These are phyloP conservation scores for Hemileia vastatrix DNA, from an alignment of 1,284 basidiomycete genomes.

Conservation along the genomic window DNA sequence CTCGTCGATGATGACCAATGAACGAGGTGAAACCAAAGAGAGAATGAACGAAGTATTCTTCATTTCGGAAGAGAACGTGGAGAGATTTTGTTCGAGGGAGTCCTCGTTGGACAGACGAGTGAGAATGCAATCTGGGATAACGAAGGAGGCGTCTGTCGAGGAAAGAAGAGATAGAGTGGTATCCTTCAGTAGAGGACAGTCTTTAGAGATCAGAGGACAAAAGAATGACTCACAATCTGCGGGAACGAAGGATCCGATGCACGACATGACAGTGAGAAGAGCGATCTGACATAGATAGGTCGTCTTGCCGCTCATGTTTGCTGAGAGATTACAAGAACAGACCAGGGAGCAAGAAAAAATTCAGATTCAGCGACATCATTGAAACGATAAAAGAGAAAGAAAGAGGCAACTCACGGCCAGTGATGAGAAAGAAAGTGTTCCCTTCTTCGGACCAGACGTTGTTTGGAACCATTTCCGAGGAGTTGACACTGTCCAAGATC, in stretches of 20 bases:
- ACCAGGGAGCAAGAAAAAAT: conserved; percentile 9
- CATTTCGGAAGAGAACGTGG: conserved; percentile 34
- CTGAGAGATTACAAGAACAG: too few species aligned
- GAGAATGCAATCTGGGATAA: conserved; percentile 70
- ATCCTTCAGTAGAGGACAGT: background rate
- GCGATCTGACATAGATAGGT: conserved; percentile 82
- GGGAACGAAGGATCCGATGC: conserved; percentile 53
- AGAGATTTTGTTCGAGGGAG: conserved; percentile 48
- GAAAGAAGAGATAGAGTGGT: conserved; percentile 5
- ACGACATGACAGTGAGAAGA: conserved; percentile 64
- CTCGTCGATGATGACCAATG: conserved; percentile 80
- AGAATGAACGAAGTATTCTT: conserved; percentile 49
- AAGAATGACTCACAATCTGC: conserved; percentile 78
- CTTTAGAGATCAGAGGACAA: conserved; percentile 45
- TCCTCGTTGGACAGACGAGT: conserved; percentile 86
- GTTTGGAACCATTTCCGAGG: conserved; percentile 46
- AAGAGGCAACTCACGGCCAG: conserved; percentile 12
- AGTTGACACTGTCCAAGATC: conserved; percentile 64
- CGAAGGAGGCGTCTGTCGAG: conserved; percentile 36
- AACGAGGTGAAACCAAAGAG: conserved; percentile 49
- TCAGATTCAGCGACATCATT: conserved; percentile 66
- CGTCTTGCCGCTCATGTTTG: conserved; percentile 66
- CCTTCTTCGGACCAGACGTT: conserved; percentile 22
- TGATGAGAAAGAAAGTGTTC: conserved; percentile 51
- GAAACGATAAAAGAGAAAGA: conserved; percentile 34